Conservation (phyloP, 331 rosid genomes). For the Saraca asoca region DNA sequence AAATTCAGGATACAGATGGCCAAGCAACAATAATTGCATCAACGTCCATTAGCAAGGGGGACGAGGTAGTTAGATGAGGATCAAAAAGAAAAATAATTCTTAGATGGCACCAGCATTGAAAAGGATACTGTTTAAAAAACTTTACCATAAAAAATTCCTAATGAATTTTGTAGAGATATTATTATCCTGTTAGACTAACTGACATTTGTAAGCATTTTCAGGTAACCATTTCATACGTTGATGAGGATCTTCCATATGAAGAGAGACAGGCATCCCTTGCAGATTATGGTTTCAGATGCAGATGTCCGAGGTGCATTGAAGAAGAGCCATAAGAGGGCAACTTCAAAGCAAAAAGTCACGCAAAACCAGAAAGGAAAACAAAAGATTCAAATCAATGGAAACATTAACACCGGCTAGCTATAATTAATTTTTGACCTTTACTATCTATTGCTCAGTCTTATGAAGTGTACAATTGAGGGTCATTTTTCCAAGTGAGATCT, state of each 20-base stretch:
- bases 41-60: conserved; percentile 65
- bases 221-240: conserved; percentile 92
- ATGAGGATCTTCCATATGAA: conserved; percentile 75
- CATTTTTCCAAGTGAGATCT: too few species aligned
- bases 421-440: too few species aligned
- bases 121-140: conserved; percentile 8
- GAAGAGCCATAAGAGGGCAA: conserved; percentile 45
- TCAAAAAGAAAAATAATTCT: conserved; percentile 8
- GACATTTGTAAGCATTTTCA: conserved; percentile 43
- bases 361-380: background rate
- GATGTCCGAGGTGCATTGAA: conserved; percentile 63
- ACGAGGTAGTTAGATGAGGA: conserved; percentile 58
- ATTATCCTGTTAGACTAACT: conserved; percentile 28
- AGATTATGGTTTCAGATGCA: conserved; percentile 81
- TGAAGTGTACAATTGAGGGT: too few species aligned
- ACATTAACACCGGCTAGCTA: too few species aligned
- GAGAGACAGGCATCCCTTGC: conserved; percentile 83
- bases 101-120: conserved; percentile 8
- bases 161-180: background rate
- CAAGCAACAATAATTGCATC: conserved; percentile 80
- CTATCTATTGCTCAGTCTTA: too few species aligned
- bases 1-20: conserved; percentile 84
- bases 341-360: conserved; percentile 2
- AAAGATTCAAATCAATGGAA: too few species aligned
- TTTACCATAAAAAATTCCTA: conserved; percentile 1